Evolutionary conservation across 495 filamentous ascomycete species (phyloP).

Genomic region (Saxophila tyrrhenica): DNA sequence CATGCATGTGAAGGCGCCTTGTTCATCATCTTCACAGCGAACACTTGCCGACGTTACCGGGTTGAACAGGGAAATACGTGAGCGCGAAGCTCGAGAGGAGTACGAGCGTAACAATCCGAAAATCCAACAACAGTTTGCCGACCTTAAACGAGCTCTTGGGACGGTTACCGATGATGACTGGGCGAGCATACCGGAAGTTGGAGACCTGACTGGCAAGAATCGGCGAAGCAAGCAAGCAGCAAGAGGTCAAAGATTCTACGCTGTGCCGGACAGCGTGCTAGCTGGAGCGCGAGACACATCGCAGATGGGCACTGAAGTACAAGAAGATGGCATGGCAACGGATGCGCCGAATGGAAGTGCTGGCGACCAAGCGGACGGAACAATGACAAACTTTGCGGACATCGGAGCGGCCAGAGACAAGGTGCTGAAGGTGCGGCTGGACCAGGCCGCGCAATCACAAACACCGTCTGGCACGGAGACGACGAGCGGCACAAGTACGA

Average conservation of each 20-base stretch:
- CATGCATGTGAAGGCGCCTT: slow-evolving; percentile 10
- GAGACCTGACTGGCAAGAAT: slow-evolving; percentile 90
- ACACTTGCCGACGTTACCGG: slow-evolving; percentile 76
- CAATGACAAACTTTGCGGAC: slow-evolving; percentile 95
- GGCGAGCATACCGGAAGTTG: slow-evolving; percentile 89
- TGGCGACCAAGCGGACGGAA: slow-evolving; percentile 55
- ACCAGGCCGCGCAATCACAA: slow-evolving; percentile 66
- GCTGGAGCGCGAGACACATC: slow-evolving; percentile 67
- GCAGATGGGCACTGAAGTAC: slow-evolving; percentile 74
- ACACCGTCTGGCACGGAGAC: slow-evolving; percentile 51
- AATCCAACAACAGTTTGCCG: slow-evolving; percentile 96
- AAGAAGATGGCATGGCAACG: slow-evolving; percentile 56
- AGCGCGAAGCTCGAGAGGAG: slow-evolving; percentile 79
- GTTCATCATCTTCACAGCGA: slow-evolving; percentile 32
- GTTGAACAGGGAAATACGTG: slow-evolving; percentile 85
- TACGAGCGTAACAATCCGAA: slow-evolving; percentile 97
- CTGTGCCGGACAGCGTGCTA: slow-evolving; percentile 92
- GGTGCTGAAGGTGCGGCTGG: slow-evolving; percentile 79
- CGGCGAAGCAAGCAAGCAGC: slow-evolving; percentile 70
- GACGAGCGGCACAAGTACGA: slow-evolving; percentile 69
- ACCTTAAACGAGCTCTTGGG: slow-evolving; percentile 79
- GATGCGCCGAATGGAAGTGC: slow-evolving; percentile 34
- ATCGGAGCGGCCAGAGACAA: slow-evolving; percentile 93
- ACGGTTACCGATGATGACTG: slow-evolving; percentile 91
- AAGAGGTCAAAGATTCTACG: slow-evolving; percentile 73